Conservation (phyloP, 2,329 filamentous ascomycete genomes). For the Pezicula radicicola region DNA sequence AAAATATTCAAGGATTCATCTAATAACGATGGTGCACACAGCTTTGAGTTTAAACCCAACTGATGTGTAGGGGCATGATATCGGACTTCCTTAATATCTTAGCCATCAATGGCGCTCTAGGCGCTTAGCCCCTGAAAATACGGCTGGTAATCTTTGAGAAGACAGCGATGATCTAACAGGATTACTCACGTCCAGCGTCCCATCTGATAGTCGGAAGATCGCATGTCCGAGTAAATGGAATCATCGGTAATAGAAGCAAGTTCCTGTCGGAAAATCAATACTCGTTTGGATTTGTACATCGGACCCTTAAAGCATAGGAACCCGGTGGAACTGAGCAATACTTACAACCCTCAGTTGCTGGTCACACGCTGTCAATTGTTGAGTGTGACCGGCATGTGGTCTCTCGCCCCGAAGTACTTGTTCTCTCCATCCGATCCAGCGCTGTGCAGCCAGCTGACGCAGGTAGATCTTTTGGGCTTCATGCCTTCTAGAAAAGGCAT, state of each 20-base stretch:
- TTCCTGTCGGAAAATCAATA: conserved; percentile 39
- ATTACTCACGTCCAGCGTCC: conserved; percentile 51
- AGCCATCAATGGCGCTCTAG: too few species aligned
- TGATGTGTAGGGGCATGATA: too few species aligned
- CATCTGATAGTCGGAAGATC: conserved; percentile 48
- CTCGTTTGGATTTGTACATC: background rate
- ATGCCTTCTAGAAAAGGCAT: conserved; percentile 59
- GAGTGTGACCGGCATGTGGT: conserved; percentile 43
- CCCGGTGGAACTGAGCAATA: conserved; percentile 6
- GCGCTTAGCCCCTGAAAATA: too few species aligned
- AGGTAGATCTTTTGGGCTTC: conserved; percentile 64
- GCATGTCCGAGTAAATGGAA: conserved; percentile 52
- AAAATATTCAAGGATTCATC: too few species aligned
- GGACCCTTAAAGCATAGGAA: too few species aligned
- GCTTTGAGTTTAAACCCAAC: too few species aligned
- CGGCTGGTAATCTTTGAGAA: too few species aligned
- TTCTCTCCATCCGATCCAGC: conserved; percentile 55
- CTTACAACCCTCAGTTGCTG: conserved; percentile 54
- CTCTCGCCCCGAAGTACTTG: conserved; percentile 49
- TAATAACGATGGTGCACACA: too few species aligned
- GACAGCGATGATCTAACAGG: too few species aligned
- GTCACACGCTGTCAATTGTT: conserved; percentile 51
- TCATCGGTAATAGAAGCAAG: conserved; percentile 57
- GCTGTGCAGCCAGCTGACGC: conserved; percentile 56
- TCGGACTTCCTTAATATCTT: too few species aligned